Evolutionary conservation across 1,139 yeast species (phyloP), one percentile per base, ranked within the genome.

Genomic region (Candida neerlandica): DNA sequence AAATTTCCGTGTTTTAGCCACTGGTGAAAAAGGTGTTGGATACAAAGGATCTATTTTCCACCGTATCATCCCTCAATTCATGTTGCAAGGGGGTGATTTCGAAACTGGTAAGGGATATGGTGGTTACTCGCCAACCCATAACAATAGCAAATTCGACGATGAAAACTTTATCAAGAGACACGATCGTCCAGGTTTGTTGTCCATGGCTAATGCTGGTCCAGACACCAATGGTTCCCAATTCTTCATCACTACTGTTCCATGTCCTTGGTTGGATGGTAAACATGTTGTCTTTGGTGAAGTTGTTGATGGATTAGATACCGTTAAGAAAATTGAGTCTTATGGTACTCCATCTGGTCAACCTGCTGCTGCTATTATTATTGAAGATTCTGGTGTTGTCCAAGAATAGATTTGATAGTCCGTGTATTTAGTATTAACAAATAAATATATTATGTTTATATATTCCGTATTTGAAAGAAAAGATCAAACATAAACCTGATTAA

Each of bases 131-230:
- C 33, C 33, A 16, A 33, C 19, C 9, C 16, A 15, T 14, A 15
- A 94, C 83, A 98, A 98, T 69, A 86, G 82, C 66, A 87, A 86
- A 78, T 94, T 94, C 77, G 86, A 95, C 57, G 98, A 94, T 69
- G 98, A 94, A 84, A 91, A 92, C 90, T 92, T 92, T 71, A 57
- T 71, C 75, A 82, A 79, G 82, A 86, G 70, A 70, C 98, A 92
- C 85, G 82, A 80, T 77, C 86, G 80, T 75, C 97, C 97, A 65
- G 97, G 97, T 78, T 82, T 92, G 66, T 84, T 94, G 71, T 89
- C 97, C 64, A 94, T 94, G 99, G 99, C 99, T 74, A 94, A 94
- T 70, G 97, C 98, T 64, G 99, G 99, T 70, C 97, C 97, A 77
- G 90, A 92, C 92, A 92, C 98, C 85, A 94, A 94, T 81, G 99